Conservation (phyloP, 805 yeast species). For the Isabelozyma gotoi region DNA sequence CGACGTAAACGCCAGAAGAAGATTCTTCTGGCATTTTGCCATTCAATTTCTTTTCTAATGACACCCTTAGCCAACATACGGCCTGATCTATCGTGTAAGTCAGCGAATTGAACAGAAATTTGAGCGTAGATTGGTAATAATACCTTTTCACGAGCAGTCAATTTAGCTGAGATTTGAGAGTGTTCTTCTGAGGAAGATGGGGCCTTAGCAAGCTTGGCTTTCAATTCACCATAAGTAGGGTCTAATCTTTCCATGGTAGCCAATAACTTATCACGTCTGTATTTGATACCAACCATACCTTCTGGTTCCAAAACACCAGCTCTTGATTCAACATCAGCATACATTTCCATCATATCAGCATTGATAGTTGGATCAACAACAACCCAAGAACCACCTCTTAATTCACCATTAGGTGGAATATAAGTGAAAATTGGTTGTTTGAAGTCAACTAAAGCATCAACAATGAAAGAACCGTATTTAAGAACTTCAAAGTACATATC, state of each 20-base stretch:
- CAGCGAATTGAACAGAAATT: slow-evolving; percentile 94
- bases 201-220: slow-evolving; percentile 53
- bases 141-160: slow-evolving; percentile 74
- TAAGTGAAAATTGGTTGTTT: slow-evolving; percentile 96
- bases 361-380: slow-evolving; percentile 99
- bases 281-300: slow-evolving; percentile 98
- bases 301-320: slow-evolving; percentile 99
- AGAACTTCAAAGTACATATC: slow-evolving; percentile 98
- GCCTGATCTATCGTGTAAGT: slow-evolving; percentile 94
- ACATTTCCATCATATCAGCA: slow-evolving; percentile 98
- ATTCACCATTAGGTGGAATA: slow-evolving; percentile 97
- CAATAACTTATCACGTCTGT: slow-evolving; percentile 87
- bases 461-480: slow-evolving; percentile 95
- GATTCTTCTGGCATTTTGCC: slow-evolving; percentile 88
- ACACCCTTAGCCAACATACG: slow-evolving; percentile 96
- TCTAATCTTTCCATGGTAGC: slow-evolving; percentile 93
- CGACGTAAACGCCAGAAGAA: slow-evolving; percentile 99
- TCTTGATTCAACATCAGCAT: slow-evolving; percentile 92
- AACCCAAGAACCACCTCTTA: slow-evolving; percentile 99
- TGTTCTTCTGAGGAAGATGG: slow-evolving; percentile 63
- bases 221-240: slow-evolving; percentile 65
- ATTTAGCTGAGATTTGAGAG: slow-evolving; percentile 59
- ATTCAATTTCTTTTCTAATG: slow-evolving; percentile 79
- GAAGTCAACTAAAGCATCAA: slow-evolving; percentile 93
- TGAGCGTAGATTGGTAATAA: slow-evolving; percentile 89